These are phyloP conservation scores for Cenchrus purpureus DNA, from an alignment of 176 grass and related monocot genomes.

Conservation along the genomic window DNA sequence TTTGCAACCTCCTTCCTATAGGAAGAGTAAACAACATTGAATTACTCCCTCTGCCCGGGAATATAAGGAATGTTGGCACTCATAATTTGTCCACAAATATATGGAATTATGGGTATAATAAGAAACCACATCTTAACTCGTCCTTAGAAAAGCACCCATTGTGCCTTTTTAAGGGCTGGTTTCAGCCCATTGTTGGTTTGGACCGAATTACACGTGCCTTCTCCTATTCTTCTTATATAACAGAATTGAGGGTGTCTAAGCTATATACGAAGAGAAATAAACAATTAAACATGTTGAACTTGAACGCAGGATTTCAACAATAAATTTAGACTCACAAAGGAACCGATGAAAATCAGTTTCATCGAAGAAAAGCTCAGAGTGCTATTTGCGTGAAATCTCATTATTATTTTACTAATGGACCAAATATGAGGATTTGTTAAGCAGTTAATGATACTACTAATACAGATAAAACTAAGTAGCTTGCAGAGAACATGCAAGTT, in stretches of 20 bases:
- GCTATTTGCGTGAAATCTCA: neutral
- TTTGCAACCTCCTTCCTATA: neutral
- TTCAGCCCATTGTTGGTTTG: too few relatives aligned
- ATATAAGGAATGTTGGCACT: too few relatives aligned
- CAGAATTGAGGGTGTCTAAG: too few relatives aligned
- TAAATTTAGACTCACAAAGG: neutral
- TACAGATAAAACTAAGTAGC: neutral
- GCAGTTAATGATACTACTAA: neutral
- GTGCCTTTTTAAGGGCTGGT: too few relatives aligned
- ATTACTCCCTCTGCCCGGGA: too few relatives aligned
- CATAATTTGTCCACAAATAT: too few relatives aligned
- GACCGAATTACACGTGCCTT: too few relatives aligned
- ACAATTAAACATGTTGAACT: neutral
- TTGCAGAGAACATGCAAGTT: constrained; percentile 25
- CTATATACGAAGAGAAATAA: neutral
- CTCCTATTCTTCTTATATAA: too few relatives aligned
- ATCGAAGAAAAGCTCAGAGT: neutral
- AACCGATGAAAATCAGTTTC: neutral
- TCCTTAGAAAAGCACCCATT: too few relatives aligned
- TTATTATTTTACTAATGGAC: neutral
- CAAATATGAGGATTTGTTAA: neutral
- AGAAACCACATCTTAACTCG: too few relatives aligned
- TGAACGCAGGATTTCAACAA: constrained; percentile 4
- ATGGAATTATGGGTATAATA: too few relatives aligned
- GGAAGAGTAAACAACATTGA: neutral